Base-by-base conservation (phyloP, 2,329 filamentous ascomycete species). In the Sarocladiaceae sp. region DNA sequence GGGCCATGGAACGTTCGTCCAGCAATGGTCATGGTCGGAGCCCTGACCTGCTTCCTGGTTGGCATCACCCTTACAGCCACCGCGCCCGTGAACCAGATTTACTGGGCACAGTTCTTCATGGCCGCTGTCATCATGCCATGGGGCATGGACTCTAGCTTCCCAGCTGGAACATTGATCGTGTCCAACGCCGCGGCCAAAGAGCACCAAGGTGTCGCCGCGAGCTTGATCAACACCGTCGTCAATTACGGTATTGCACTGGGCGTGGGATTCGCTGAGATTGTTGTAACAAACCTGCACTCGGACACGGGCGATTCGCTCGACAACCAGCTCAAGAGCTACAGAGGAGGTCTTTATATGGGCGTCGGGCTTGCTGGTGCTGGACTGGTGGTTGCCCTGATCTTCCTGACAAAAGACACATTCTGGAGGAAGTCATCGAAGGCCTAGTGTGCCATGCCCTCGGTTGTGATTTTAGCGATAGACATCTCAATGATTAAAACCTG, bases 241-340 rank as follows among this genome's bases (percentile, higher is more conserved):
- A 87, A 89, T 64, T 89, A 88, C 61, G 78, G 77, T 53, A 87
- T 88, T 29, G 82, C 80, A 1, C 64, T 88, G 2, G 83, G 81
- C 0, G 71, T 89, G 0, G 86, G 84, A 0, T 76, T 89, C 42
- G 84, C 84, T 0, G 84, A 83, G 0, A 87, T 82, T 0, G 76
- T 87, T 2, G 82, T 87, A 59, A 65, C 67, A 0, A 66, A 71
- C 5, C 61, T 72, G 0, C 58, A 63, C 3, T 50, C 57, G 10
- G 60, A 61, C 37, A 51, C 58, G 18, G 50, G 56, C 10, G 54
- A 58, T 1, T 44, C 59, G 17, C 58, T 67, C 22, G 55, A 61
- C n/a, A 26, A 8, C 10, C 36, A 46, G n/a, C 50, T 72, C 11
- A 57, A 52, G 13, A 70, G 69, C 1, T 71, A 66, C 56, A 60